Evolutionary conservation across 2,329 filamentous ascomycete genomes (phyloP), one percentile per base, ranked within the genome.

Genomic region (Teratosphaeria viscida): DNA sequence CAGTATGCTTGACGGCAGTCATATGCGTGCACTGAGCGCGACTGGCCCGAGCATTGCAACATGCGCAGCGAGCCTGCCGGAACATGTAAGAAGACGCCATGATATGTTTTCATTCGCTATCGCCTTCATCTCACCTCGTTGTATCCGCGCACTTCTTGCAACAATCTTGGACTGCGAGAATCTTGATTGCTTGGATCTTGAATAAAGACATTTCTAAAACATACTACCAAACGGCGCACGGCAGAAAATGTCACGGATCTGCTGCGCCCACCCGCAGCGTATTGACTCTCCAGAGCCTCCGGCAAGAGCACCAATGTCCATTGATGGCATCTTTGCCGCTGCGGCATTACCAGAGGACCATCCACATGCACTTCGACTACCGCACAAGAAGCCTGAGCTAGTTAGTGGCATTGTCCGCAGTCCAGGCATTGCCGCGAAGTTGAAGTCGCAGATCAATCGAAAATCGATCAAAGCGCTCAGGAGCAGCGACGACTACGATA

Each of bases 401-500:
- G 27, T 34, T 4, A 56, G 27, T 23, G 56, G 58, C 6, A 67
- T 71, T 34, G 55, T 67, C 6, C 61, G 64, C 19, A 70, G 67
- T 49, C 68, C 68, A 12, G 66, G 61, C 27, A 63, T 71, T 27
- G 61, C 60, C 2, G 59, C 59, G 12, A 69, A 69, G 56, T 32
- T 70, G 26, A 64, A 59, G 14, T 63, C 60, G 57, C 63, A 66
- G 54, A 56, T 56, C 55, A 37, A 56, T 16, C 34, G 43, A 23
- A 59, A 59, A 56, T 63, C 60, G 14, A 52, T 59, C n/a, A 60
- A 52, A 55, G 55, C 27, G 52, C 39, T 64, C 35, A 58, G 53
- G 14, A 59, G 37, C 14, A 62, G 62, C 49, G 55, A 58, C 34
- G 71, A 71, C 12, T 75, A 74, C 52, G 73, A 76, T 59, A 65